These are phyloP conservation scores for Themeda triandra DNA, from an alignment of 176 grass and related monocot genomes.

Conservation along the genomic window DNA sequence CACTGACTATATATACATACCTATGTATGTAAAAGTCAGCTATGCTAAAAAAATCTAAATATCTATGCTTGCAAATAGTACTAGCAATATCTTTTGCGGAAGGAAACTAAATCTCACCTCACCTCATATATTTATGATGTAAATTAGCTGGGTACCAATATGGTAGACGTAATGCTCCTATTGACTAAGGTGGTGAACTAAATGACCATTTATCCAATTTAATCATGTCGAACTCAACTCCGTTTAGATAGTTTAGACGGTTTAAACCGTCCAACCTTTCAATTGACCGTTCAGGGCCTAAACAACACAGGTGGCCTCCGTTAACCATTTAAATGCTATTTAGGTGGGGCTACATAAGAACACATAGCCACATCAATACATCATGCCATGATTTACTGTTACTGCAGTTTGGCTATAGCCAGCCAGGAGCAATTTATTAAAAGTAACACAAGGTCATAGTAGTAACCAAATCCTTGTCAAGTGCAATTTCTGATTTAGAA, in stretches of 20 bases:
- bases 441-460: not conserved
- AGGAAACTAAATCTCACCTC: not conserved
- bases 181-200: not conserved
- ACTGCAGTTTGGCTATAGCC: not conserved
- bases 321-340: not conserved
- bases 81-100: not conserved
- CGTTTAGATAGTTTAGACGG: not conserved
- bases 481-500: not conserved
- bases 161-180: not conserved
- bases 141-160: not conserved
- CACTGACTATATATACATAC: not conserved
- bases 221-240: not conserved
- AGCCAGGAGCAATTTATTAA: not conserved
- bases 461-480: not conserved
- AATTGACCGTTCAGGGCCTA: not conserved
- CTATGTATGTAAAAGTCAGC: not conserved
- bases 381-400: not conserved
- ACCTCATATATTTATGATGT: not conserved
- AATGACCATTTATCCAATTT: not conserved
- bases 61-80: not conserved
- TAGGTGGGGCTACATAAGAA: not conserved
- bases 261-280: not conserved
- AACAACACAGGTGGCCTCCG: not conserved
- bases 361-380: not conserved
- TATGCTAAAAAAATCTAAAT: not conserved